phyloP scores from a whole-genome alignment of 2,329 filamentous ascomycete genomes.

The Penicillium corylophilum region DNA sequence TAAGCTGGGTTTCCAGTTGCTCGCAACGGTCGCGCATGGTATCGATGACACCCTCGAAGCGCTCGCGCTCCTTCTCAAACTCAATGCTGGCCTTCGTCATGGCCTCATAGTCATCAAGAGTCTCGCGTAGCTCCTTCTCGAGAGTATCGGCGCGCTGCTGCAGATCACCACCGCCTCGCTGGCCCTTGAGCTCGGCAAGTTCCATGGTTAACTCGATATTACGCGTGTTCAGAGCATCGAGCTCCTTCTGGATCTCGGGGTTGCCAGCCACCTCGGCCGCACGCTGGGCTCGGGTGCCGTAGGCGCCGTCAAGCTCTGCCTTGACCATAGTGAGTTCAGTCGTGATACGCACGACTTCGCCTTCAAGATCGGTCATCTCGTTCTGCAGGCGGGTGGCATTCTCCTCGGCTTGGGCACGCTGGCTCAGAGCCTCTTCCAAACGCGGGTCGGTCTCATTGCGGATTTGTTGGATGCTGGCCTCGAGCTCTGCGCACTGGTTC shows the following conservation, averaged over 20 bases:
- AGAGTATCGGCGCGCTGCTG: slow-evolving; percentile 55
- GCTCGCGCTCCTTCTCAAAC: slow-evolving; percentile 68
- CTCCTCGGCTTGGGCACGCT: slow-evolving; percentile 35
- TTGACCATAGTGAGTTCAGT: slow-evolving; percentile 85
- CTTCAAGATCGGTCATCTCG: slow-evolving; percentile 57
- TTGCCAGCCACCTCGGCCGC: slow-evolving; percentile 64
- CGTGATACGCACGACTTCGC: slow-evolving; percentile 64
- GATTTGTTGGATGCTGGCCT: slow-evolving; percentile 26
- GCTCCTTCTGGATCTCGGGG: slow-evolving; percentile 58
- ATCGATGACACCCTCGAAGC: slow-evolving; percentile 64
- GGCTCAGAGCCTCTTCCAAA: slow-evolving; percentile 27
- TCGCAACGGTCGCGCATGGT: slow-evolving; percentile 64
- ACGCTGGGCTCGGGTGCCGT: slow-evolving; percentile 71
- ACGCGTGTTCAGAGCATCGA: slow-evolving; percentile 54
- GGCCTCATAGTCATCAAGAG: slow-evolving; percentile 67
- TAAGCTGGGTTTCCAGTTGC: slow-evolving; percentile 61
- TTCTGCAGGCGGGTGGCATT: slow-evolving; percentile 44
- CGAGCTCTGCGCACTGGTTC: slow-evolving; percentile 31
- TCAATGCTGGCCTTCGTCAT: slow-evolving; percentile 69
- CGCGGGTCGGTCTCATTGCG: slow-evolving; percentile 32
- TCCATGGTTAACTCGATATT: slow-evolving; percentile 50
- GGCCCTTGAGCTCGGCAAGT: slow-evolving; percentile 44
- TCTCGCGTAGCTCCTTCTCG: slow-evolving; percentile 65
- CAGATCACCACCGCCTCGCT: slow-evolving; percentile 37
- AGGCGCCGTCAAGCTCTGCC: slow-evolving; percentile 91